Evolutionary conservation across 1,284 basidiomycete species (phyloP).

Genomic region (Cutaneotrichosporon sp.): DNA sequence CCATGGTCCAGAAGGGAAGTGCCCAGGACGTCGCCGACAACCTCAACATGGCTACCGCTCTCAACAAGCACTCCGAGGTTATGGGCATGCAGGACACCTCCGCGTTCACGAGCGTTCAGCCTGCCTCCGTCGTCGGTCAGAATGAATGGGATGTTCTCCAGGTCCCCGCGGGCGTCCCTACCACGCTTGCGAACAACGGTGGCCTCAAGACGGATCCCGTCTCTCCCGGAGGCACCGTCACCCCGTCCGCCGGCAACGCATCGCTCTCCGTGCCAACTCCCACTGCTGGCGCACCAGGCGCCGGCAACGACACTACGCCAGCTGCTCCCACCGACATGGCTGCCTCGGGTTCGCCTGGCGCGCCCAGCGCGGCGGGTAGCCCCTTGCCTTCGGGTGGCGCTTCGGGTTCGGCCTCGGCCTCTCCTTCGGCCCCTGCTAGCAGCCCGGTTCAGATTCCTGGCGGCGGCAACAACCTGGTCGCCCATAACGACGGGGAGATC

Average conservation of each 20-base stretch:
- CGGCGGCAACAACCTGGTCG: slow-evolving; percentile 5
- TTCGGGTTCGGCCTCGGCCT: not conserved
- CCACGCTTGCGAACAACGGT: not conserved
- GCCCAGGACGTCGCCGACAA: slow-evolving; percentile 9
- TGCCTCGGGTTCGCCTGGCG: not conserved
- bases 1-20: slow-evolving; percentile 1
- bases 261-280: not conserved
- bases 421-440: not conserved
- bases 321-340: not conserved
- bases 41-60: slow-evolving; percentile 5
- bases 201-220: not conserved
- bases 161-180: not conserved
- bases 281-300: not conserved
- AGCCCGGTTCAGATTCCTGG: not conserved
- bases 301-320: not conserved
- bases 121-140: not conserved
- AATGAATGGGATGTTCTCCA: not conserved
- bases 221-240: not conserved
- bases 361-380: not conserved
- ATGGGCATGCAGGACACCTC: not conserved
- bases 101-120: not conserved
- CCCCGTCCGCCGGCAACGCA: not conserved
- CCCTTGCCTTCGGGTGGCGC: not conserved
- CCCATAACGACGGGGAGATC: not conserved
- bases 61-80: not conserved